Evolutionary conservation across 148 eudicot genomes (phyloP), one percentile per base, ranked within the genome.

Genomic region (Nepenthes mirabilis): DNA sequence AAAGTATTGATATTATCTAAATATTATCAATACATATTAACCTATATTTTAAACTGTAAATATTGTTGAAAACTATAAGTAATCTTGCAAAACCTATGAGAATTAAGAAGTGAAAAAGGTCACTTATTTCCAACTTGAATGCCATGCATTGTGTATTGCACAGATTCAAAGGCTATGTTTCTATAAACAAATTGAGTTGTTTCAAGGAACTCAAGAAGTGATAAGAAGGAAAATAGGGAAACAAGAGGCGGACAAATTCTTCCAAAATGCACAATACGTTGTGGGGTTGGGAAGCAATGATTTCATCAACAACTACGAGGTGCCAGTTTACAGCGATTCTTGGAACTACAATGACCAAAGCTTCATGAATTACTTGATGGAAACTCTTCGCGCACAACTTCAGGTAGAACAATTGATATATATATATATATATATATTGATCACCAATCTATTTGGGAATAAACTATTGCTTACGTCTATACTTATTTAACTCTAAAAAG

Each of bases 281-380:
- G 95, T 93, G 7, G 98, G 96, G 34, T 63, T 93, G 14, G 98
- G 98, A 51, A 86, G 95, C 75, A 93, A 93, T 34, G 98, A 93
- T 61, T 93, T 93, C 77, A 93, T 93, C 77, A 93, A 93, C 82
- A 86, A 93, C 65, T 93, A 76, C 64, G 72, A 88, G 67, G 83
- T 86, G 96, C 98, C 98, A 1, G 81, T 88, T 47, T 83, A 88
- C 57, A 68, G 79, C 1, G 98, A 88, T 70, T 81, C 96, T 1
- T 87, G 85, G 81, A 76, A 71, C 9, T 91, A 82, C 72, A 68
- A 77, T 32, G 97, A 87, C 11, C 53, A 72, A 7, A 57, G 70
- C 40, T 91, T 81, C 77, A 63, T 87, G 14, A 55, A 70, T 33
- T 83, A 91, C 69, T 52, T 91, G 7, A 74, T 79, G 68, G 83